Evolutionary conservation across 169 alveolate genomes (phyloP).

Genomic region (Plasmodium falciparum): DNA sequence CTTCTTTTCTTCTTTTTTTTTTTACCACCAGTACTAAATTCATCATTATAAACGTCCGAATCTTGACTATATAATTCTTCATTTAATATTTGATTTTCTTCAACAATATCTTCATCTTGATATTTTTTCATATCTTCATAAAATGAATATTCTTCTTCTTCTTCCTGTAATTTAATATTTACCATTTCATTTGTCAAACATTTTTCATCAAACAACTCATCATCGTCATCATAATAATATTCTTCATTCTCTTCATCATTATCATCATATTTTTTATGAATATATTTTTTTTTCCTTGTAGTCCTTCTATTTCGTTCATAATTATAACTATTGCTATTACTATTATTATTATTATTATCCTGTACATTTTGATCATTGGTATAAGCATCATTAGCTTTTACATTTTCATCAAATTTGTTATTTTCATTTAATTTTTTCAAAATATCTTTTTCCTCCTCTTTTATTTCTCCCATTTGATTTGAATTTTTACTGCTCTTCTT

Average conservation of each 20-base stretch:
- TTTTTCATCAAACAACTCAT: constrained; percentile 40
- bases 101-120: constrained; percentile 73
- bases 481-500: too few relatives aligned
- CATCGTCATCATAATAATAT: constrained; percentile 21
- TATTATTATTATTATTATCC: too few relatives aligned
- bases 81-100: constrained; percentile 51
- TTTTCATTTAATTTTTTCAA: too few relatives aligned
- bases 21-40: constrained; percentile 10
- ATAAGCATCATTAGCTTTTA: too few relatives aligned
- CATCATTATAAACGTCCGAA: constrained; percentile 33
- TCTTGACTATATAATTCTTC: constrained; percentile 61
- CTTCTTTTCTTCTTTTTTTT: constrained; percentile 23
- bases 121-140: constrained; percentile 11
- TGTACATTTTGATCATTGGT: too few relatives aligned
- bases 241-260: neutral
- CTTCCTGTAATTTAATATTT: too few relatives aligned
- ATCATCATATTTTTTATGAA: neutral
- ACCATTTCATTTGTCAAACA: constrained; percentile 10
- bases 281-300: neutral
- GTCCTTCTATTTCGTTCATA: neutral
- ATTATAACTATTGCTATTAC: neutral
- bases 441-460: too few relatives aligned
- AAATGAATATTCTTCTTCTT: constrained; percentile 14
- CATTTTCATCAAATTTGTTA: too few relatives aligned
- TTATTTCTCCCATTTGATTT: too few relatives aligned